Base-by-base conservation (phyloP, 108 stramenopile genomes). In the Stephanodiscus triporus region DNA sequence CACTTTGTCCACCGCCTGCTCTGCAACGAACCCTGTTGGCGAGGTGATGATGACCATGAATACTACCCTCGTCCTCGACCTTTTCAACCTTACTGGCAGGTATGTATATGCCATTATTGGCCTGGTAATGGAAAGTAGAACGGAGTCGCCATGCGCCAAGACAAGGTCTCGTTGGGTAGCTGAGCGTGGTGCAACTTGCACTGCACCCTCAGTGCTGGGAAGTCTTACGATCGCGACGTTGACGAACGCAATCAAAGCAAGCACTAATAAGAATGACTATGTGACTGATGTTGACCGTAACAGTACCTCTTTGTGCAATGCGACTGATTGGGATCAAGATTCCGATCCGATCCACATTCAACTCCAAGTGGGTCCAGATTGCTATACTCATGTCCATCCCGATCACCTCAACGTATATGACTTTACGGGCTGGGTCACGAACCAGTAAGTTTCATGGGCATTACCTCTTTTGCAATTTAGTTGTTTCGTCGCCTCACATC, bases 381-480 rank as follows among this genome's bases (percentile, higher is more conserved):
- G 81, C 27, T 76, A 69, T 55, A 71, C 69, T 34, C 80, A 88
- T 59, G 85, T 88, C 2, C 87, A 90, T 66, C 84, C 70, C 42
- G 73, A 83, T 13, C 64, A 81, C 49, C 65, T 64, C 30, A 78
- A 82, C 62, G 83, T 90, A 40, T 90, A 86, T 48, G 89, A 90
- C 47, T 74, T 87, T 20, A 86, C 85, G 13, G 75, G 72, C 38
- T 90, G 84, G 84, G 73, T 56, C 6, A 34, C 38, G 19, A 26
- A 51, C 8, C 67, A 66, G 40, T 40, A 40, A 40, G 40, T 4
- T 40, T 40, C 40, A 40, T 40, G 23, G 53, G 10, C 8, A 54
- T 14, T 8, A 16, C 26, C 8, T 14, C 23, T 26, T 54, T 13
- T 54, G 53, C 26, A 16, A 34, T 24, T 9, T 24, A 8, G 30